These are phyloP conservation scores for Nasturtium officinale DNA, from an alignment of 345 rosid genomes.

Conservation along the genomic window DNA sequence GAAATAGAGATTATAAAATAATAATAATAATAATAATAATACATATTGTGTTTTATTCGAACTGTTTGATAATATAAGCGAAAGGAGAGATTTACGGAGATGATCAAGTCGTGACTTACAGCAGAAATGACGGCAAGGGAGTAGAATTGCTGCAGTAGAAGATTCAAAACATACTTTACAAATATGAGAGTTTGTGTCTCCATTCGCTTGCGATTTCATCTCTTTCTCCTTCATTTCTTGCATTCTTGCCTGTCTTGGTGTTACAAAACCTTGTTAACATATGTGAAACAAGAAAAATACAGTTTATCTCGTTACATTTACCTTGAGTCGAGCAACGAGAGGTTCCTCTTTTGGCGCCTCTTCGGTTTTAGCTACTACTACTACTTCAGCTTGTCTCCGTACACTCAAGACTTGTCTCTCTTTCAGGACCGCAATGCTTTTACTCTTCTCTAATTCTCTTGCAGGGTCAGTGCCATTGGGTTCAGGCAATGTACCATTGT, in stretches of 20 bases:
- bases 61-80: neutral
- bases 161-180: slow-evolving; percentile 99
- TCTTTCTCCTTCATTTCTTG: slow-evolving; percentile 99
- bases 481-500: slow-evolving; percentile 54
- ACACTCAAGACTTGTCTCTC: slow-evolving; percentile 57
- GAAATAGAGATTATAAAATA: neutral
- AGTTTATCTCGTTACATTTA: slow-evolving; percentile 5
- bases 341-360: slow-evolving; percentile 80
- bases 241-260: slow-evolving; percentile 78
- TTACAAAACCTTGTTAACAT: slow-evolving; percentile 14
- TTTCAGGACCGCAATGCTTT: slow-evolving; percentile 47
- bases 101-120: slow-evolving; percentile 55
- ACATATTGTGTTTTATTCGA: neutral
- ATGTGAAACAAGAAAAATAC: neutral
- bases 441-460: slow-evolving; percentile 43
- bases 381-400: slow-evolving; percentile 49
- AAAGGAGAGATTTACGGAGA: slow-evolving; percentile 4
- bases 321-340: slow-evolving; percentile 93
- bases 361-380: slow-evolving; percentile 41
- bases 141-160: slow-evolving; percentile 93
- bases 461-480: slow-evolving; percentile 44
- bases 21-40: neutral
- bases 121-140: slow-evolving; percentile 99
- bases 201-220: slow-evolving; percentile 63
- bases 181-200: slow-evolving; percentile 85